These are phyloP conservation scores for Lactarius trivialis DNA, from an alignment of 768 basidiomycete species.

Conservation along the genomic window DNA sequence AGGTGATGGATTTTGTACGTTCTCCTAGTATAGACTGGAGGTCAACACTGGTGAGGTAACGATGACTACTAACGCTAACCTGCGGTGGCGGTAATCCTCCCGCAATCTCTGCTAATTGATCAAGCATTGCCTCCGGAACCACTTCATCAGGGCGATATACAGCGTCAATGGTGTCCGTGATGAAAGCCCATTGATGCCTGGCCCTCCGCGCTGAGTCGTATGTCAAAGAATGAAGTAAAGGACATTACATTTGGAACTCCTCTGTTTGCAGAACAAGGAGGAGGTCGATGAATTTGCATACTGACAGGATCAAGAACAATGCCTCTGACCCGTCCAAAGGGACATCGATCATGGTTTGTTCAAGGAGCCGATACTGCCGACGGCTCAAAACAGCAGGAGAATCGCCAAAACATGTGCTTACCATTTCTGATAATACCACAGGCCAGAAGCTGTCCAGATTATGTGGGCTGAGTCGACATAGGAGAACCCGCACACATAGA, in stretches of 20 bases:
- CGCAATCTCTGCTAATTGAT: constrained; percentile 80
- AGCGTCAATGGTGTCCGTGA: constrained; percentile 95
- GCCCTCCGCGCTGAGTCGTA: constrained; percentile 1
- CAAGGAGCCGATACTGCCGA: constrained; percentile 79
- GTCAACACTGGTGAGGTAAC: not conserved
- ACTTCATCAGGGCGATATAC: constrained; percentile 81
- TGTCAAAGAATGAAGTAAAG: not conserved
- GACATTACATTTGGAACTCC: constrained; percentile 87
- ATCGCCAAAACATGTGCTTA: constrained; percentile 30
- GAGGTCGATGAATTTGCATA: constrained; percentile 90
- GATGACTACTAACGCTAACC: constrained; percentile 4
- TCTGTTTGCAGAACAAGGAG: constrained; percentile 91
- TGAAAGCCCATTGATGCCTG: constrained; percentile 97
- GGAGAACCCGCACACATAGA: constrained; percentile 82
- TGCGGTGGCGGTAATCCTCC: constrained; percentile 54
- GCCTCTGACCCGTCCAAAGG: constrained; percentile 84
- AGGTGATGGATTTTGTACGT: not conserved
- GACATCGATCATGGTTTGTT: constrained; percentile 61
- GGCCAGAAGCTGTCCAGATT: constrained; percentile 97
- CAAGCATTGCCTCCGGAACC: constrained; percentile 83
- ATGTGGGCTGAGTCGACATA: constrained; percentile 85
- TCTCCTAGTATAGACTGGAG: not conserved
- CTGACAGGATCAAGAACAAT: constrained; percentile 74
- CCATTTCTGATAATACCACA: constrained; percentile 86
- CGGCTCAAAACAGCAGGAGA: not conserved